Percentiles rank a stretch among this genome's conserved stretches.
These are phyloP conservation scores for Neophaeococcomyces aloes DNA, from an alignment of 2,329 filamentous ascomycete genomes.

Conservation along the genomic window DNA sequence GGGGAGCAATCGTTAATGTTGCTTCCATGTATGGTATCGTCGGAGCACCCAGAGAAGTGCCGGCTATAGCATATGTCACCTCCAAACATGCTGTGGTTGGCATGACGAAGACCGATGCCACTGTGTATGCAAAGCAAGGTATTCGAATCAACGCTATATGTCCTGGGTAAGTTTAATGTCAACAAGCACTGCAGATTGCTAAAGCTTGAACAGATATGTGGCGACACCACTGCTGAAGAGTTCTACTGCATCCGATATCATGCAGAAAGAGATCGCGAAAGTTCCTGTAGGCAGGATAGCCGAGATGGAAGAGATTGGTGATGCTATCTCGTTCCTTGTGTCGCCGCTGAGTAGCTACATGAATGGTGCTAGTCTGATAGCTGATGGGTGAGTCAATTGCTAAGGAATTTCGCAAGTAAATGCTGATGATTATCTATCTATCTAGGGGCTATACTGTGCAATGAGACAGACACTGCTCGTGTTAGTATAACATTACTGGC, in stretches of 20 bases:
- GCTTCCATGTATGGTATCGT: slow-evolving; percentile 44
- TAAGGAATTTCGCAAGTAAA: slow-evolving; percentile 2
- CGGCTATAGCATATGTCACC: slow-evolving; percentile 11
- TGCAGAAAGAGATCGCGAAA: slow-evolving; percentile 31
- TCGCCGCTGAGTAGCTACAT: slow-evolving; percentile 46
- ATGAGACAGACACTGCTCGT: no score
- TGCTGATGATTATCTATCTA: no score
- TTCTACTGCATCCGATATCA: neutral
- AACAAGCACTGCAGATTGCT: neutral
- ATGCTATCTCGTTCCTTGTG: slow-evolving; percentile 42
- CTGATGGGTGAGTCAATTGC: slow-evolving; percentile 22
- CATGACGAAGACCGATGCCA: slow-evolving; percentile 45
- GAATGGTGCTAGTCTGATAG: slow-evolving; percentile 30
- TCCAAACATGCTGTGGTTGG: slow-evolving; percentile 14
- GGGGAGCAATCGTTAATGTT: slow-evolving; percentile 43
- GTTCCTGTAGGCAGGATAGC: slow-evolving; percentile 42
- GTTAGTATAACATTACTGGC: no score
- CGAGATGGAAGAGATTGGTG: slow-evolving; percentile 43
- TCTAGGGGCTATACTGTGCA: no score
- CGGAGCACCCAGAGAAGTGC: slow-evolving; percentile 12
- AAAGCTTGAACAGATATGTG: slow-evolving; percentile 8
- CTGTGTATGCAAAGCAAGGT: slow-evolving; percentile 40
- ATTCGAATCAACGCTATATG: slow-evolving; percentile 55
- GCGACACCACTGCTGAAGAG: slow-evolving; percentile 11
- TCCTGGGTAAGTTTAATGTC: slow-evolving; percentile 34